Evolutionary conservation across 192 early-diverging fungal genomes (phyloP).

Genomic region (Umbelopsis sp.): DNA sequence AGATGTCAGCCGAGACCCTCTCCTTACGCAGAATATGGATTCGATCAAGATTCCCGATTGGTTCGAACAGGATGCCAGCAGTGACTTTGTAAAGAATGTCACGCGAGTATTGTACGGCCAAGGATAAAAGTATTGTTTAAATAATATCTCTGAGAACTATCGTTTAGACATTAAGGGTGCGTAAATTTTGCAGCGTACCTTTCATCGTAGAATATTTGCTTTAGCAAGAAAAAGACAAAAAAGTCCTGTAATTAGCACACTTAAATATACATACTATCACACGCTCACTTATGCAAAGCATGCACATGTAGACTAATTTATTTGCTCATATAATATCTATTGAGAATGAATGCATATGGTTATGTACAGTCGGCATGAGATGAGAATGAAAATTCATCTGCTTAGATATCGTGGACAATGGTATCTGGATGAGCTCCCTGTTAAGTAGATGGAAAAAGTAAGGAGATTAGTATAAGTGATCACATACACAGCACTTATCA

Average conservation of each 20-base stretch:
- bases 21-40: background rate
- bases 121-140: too few species aligned
- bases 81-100: background rate
- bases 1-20: background rate
- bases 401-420: slow-evolving; percentile 36
- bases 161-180: too few species aligned
- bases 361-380: slow-evolving; percentile 8
- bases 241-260: background rate
- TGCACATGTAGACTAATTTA: background rate
- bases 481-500: background rate
- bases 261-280: too few species aligned
- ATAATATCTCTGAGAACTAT: too few species aligned
- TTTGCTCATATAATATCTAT: background rate
- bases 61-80: background rate
- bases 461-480: background rate
- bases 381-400: background rate
- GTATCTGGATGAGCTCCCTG: slow-evolving; percentile 21
- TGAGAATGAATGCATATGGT: background rate
- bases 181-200: too few species aligned
- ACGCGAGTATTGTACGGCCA: background rate
- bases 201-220: too few species aligned
- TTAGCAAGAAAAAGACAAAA: background rate
- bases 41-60: background rate
- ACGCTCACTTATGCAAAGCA: background rate
- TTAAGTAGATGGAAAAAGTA: background rate